Percentiles rank a stretch among this genome's conserved stretches.
These are phyloP conservation scores for Hyphopichia buzzinii DNA, from an alignment of 1,139 yeast species.

Conservation along the genomic window DNA sequence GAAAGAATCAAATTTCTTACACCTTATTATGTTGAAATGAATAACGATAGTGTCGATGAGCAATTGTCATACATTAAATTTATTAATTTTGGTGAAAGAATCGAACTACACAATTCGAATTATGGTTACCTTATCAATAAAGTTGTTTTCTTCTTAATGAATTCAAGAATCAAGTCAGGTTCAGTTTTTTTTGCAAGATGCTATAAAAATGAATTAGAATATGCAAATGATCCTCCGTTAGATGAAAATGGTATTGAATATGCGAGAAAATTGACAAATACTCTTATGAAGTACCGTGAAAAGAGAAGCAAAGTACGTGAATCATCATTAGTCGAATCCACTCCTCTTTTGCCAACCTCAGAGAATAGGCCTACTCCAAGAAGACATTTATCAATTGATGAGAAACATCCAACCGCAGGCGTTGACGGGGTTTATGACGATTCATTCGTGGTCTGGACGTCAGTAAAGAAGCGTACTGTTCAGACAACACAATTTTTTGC, in stretches of 20 bases:
- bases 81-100: slow-evolving; percentile 85
- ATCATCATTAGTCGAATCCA: not conserved
- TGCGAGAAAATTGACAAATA: slow-evolving; percentile 43
- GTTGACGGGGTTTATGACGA: slow-evolving; percentile 48
- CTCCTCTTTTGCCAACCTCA: slow-evolving; percentile 3
- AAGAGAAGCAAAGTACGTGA: slow-evolving; percentile 27
- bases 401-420: slow-evolving; percentile 46
- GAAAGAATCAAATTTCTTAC: slow-evolving; percentile 51
- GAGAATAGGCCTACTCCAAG: slow-evolving; percentile 9
- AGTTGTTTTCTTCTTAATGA: slow-evolving; percentile 87
- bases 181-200: slow-evolving; percentile 86
- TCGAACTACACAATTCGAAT: slow-evolving; percentile 76
- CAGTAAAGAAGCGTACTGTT: slow-evolving; percentile 79
- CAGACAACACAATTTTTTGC: slow-evolving; percentile 74
- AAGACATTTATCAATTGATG: slow-evolving; percentile 22
- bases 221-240: slow-evolving; percentile 61
- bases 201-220: slow-evolving; percentile 59
- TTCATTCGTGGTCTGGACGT: slow-evolving; percentile 84
- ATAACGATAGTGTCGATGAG: slow-evolving; percentile 35
- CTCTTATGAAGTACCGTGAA: slow-evolving; percentile 36
- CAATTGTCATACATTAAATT: slow-evolving; percentile 73
- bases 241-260: slow-evolving; percentile 57
- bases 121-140: slow-evolving; percentile 87
- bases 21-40: slow-evolving; percentile 53
- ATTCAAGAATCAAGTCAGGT: slow-evolving; percentile 79